These are phyloP conservation scores for Nothophaeocryptopus gaeumannii DNA, from an alignment of 2,329 filamentous ascomycete genomes.

Conservation along the genomic window DNA sequence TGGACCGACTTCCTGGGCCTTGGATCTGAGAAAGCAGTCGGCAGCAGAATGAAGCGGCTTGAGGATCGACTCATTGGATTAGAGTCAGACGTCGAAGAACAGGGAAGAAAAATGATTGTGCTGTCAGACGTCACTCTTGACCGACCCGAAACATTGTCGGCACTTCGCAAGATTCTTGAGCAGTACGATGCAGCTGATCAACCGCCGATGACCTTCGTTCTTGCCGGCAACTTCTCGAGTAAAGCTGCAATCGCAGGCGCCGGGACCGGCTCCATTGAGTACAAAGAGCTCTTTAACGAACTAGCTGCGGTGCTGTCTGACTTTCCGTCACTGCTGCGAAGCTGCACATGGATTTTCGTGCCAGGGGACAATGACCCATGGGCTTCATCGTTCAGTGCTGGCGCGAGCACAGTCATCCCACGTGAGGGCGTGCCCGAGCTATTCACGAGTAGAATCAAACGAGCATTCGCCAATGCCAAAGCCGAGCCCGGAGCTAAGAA, in stretches of 20 bases:
- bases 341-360: conserved; percentile 84
- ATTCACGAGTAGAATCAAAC: conserved; percentile 82
- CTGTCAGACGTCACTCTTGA: conserved; percentile 86
- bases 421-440: conserved; percentile 74
- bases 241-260: conserved; percentile 61
- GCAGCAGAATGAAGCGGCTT: conserved; percentile 76
- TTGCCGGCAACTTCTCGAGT: conserved; percentile 79
- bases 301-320: conserved; percentile 79
- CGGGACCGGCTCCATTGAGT: conserved; percentile 80
- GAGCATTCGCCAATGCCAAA: conserved; percentile 76
- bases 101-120: conserved; percentile 60
- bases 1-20: conserved; percentile 96
- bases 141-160: conserved; percentile 74
- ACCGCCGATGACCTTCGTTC: conserved; percentile 70
- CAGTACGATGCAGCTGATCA: conserved; percentile 65
- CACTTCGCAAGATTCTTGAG: conserved; percentile 73
- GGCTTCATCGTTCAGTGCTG: conserved; percentile 79
- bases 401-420: conserved; percentile 68
- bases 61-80: conserved; percentile 63
- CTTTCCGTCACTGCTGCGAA: conserved; percentile 74
- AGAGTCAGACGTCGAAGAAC: conserved; percentile 23
- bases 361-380: conserved; percentile 98
- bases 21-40: conserved; percentile 81
- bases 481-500: conserved; percentile 56
- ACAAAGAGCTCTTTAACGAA: conserved; percentile 92